Percentiles rank a stretch among this genome's conserved stretches.
Evolutionary conservation across 2,329 filamentous ascomycete genomes (phyloP).

Genomic region (Talaromyces albobiverticillius): DNA sequence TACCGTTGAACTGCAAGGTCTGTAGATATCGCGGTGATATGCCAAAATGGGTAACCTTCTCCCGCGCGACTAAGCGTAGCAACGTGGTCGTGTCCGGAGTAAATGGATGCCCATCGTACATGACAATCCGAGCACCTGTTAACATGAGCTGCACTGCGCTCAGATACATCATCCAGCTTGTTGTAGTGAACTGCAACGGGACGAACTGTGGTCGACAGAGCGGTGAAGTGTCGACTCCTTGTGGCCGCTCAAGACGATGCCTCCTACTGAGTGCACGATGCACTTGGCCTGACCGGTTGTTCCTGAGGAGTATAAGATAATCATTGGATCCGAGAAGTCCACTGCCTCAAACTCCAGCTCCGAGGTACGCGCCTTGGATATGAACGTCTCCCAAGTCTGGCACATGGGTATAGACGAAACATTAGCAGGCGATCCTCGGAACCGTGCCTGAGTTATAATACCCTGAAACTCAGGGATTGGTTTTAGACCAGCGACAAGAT

Average conservation of each 20-base stretch:
- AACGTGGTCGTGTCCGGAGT: slow-evolving; percentile 29
- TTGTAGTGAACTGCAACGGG: no score
- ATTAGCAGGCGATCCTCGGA: no score
- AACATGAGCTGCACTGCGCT: no score
- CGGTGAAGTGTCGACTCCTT: slow-evolving; percentile 46
- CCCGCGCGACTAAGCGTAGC: slow-evolving; percentile 27
- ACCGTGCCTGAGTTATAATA: no score
- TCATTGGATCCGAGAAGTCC: slow-evolving; percentile 38
- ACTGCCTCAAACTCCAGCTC: no score
- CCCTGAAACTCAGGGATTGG: no score
- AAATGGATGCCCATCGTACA: slow-evolving; percentile 45
- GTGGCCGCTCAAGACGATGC: slow-evolving; percentile 43
- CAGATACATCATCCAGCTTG: no score
- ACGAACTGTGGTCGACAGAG: no score
- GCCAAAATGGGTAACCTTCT: slow-evolving; percentile 29
- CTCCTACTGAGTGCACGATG: slow-evolving; percentile 43
- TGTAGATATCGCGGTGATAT: slow-evolving; percentile 1
- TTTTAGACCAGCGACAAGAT: background rate
- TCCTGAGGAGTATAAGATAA: slow-evolving; percentile 44
- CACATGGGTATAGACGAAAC: no score
- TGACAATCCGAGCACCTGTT: slow-evolving; percentile 39
- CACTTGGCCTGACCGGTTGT: slow-evolving; percentile 47
- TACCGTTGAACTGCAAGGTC: background rate
- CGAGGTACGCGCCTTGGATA: slow-evolving; percentile 18
- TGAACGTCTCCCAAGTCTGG: no score